A percentile compares a stretch with the other conserved stretches of the same genome.
phyloP scores from a whole-genome alignment of 495 filamentous ascomycete species.

The Bombardia bombarda region DNA sequence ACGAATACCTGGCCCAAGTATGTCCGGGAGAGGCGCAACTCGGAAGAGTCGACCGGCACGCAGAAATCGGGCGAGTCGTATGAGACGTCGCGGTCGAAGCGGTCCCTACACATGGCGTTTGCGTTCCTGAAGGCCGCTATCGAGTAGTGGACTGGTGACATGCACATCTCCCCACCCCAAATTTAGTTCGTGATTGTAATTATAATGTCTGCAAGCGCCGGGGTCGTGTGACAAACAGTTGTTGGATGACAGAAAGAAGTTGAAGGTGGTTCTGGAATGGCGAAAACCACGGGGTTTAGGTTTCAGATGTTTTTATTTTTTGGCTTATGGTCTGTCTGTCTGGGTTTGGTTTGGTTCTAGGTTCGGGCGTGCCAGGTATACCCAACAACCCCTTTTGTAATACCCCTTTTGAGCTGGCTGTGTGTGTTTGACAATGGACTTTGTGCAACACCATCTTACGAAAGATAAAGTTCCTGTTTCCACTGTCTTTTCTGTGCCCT shows the following conservation, averaged over 20 bases:
- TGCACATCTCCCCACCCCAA: not conserved
- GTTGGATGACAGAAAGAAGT: not conserved
- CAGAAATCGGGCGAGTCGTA: not conserved
- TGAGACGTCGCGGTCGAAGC: not conserved
- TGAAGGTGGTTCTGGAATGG: not conserved
- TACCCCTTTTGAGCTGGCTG: too few relatives aligned
- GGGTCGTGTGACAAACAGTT: too few relatives aligned
- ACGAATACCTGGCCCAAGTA: conserved; percentile 67
- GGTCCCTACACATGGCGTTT: conserved; percentile 6
- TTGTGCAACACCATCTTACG: too few relatives aligned
- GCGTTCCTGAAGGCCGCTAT: conserved; percentile 11
- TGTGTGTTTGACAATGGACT: too few relatives aligned
- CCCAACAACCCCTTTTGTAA: too few relatives aligned
- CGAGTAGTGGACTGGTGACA: too few relatives aligned
- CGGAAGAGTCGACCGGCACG: conserved; percentile 7
- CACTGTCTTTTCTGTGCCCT: too few relatives aligned
- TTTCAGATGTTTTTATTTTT: not conserved
- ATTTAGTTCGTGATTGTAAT: not conserved
- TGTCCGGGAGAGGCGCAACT: conserved; percentile 28
- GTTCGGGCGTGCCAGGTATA: too few relatives aligned
- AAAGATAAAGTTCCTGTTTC: too few relatives aligned
- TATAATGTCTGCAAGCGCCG: too few relatives aligned
- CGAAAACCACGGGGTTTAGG: not conserved
- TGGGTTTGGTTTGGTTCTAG: too few relatives aligned
- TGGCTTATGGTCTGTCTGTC: too few relatives aligned